These are phyloP conservation scores for Coemansia sp. DNA, from an alignment of 192 early-diverging fungal genomes.

Conservation along the genomic window DNA sequence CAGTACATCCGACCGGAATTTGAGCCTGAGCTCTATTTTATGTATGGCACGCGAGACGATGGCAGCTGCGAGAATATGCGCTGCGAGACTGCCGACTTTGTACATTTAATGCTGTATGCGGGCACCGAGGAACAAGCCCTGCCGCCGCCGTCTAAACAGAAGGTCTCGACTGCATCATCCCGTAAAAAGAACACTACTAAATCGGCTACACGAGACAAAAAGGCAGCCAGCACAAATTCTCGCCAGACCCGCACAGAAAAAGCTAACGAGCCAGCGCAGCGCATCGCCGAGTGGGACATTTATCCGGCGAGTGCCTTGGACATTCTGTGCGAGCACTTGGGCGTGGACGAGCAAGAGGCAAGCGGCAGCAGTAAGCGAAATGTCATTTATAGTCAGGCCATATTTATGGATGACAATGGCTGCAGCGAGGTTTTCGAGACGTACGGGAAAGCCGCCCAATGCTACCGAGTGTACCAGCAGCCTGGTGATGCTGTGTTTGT, in stretches of 20 bases:
- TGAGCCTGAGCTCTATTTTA: conserved; percentile 68
- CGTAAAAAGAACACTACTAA: neutral
- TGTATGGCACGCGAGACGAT: conserved; percentile 54
- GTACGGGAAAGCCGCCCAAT: conserved; percentile 38
- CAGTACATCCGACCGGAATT: conserved; percentile 60
- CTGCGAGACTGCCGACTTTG: conserved; percentile 70
- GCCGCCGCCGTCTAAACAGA: neutral
- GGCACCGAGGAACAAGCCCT: neutral
- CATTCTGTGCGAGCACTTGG: conserved; percentile 42
- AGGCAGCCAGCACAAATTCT: neutral
- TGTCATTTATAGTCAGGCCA: conserved; percentile 2
- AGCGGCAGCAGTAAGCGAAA: conserved; percentile 7
- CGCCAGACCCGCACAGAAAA: neutral
- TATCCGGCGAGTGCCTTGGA: conserved; percentile 47
- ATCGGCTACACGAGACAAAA: neutral
- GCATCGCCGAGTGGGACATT: conserved; percentile 66
- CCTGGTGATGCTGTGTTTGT: conserved; percentile 73
- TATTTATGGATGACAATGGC: conserved; percentile 11
- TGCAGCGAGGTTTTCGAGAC: conserved; percentile 36
- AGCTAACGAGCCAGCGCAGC: neutral
- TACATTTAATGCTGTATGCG: conserved; percentile 66
- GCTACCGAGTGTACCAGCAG: conserved; percentile 63
- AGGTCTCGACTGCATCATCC: neutral
- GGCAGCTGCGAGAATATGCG: conserved; percentile 67
- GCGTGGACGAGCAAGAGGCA: conserved; percentile 1